A percentile compares a stretch with the other conserved stretches of the same genome.
Conservation (phyloP, 2,329 filamentous ascomycete genomes). For the Cladosporium phlei region DNA sequence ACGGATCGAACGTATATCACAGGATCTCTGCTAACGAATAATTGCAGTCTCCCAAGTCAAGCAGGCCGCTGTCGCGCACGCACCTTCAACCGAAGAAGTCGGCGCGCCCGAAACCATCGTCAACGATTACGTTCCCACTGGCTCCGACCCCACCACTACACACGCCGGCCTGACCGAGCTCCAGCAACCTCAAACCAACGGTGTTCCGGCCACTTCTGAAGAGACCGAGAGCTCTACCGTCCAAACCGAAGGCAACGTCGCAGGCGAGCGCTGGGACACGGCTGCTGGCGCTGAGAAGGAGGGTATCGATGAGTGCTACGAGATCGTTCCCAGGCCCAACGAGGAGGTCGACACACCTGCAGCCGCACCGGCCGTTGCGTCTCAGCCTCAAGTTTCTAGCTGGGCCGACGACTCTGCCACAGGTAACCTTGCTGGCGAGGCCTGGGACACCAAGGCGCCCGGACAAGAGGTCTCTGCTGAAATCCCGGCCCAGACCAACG, state of each 20-base stretch:
- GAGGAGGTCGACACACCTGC: conserved; percentile 67
- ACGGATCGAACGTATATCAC: too few species aligned
- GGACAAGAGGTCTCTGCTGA: conserved; percentile 36
- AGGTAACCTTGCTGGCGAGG: conserved; percentile 29
- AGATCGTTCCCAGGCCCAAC: conserved; percentile 68
- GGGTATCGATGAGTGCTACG: conserved; percentile 62
- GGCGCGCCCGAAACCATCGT: conserved; percentile 44
- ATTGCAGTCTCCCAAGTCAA: conserved; percentile 35
- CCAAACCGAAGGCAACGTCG: conserved; percentile 44
- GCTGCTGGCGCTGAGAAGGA: conserved; percentile 46
- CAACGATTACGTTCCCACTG: conserved; percentile 20
- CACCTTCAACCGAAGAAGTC: conserved; percentile 52
- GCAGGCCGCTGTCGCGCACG: conserved; percentile 40
- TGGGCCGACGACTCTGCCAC: conserved; percentile 61
- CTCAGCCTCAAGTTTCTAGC: conserved; percentile 55
- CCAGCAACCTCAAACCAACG: conserved; percentile 40
- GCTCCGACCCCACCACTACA: conserved; percentile 62
- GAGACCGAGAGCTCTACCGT: conserved; percentile 21
- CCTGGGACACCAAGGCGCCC: conserved; percentile 29
- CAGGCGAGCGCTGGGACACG: conserved; percentile 64
- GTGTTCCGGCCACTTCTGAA: conserved; percentile 24
- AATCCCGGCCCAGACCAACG: conserved; percentile 16
- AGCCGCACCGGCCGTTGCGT: conserved; percentile 50
- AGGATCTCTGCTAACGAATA: not conserved
- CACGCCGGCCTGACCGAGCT: conserved; percentile 66